Conservation (phyloP, 371 early-diverging fungal species). For the Mortierella sp. region DNA sequence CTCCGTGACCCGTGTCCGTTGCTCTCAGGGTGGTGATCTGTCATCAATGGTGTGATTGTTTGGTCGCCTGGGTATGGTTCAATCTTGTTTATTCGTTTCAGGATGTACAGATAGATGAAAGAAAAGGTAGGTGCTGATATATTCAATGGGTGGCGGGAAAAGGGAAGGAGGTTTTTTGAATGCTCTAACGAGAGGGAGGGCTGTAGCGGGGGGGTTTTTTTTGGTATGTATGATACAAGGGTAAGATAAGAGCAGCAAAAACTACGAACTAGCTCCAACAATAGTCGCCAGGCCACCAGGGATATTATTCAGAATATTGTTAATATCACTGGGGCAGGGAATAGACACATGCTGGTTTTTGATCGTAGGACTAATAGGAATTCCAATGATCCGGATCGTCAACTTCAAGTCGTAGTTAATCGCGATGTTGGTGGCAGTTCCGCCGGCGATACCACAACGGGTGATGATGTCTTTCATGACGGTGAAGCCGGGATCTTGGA, state of each 20-base stretch:
- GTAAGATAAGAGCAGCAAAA: not conserved
- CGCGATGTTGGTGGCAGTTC: constrained; percentile 37
- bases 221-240: constrained; percentile 33
- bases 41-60: not conserved
- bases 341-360: constrained; percentile 47
- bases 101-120: not conserved
- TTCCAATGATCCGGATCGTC: constrained; percentile 63
- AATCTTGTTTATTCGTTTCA: constrained; percentile 3
- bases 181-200: not conserved
- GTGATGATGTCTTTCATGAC: constrained; percentile 60
- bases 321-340: constrained; percentile 27
- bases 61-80: not conserved
- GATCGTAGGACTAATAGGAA: constrained; percentile 64
- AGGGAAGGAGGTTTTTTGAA: not conserved
- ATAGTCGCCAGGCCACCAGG: constrained; percentile 15
- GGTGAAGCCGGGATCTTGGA: constrained; percentile 41
- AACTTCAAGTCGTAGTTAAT: constrained; percentile 69
- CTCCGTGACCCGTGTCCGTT: not conserved
- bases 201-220: not conserved
- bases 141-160: not conserved
- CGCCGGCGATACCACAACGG: constrained; percentile 62
- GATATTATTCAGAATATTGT: not conserved
- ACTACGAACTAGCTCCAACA: constrained; percentile 5
- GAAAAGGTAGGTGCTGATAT: not conserved
- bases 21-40: not conserved